Base-by-base conservation (phyloP, 2,329 filamentous ascomycete genomes). In the Amphichorda felina region DNA sequence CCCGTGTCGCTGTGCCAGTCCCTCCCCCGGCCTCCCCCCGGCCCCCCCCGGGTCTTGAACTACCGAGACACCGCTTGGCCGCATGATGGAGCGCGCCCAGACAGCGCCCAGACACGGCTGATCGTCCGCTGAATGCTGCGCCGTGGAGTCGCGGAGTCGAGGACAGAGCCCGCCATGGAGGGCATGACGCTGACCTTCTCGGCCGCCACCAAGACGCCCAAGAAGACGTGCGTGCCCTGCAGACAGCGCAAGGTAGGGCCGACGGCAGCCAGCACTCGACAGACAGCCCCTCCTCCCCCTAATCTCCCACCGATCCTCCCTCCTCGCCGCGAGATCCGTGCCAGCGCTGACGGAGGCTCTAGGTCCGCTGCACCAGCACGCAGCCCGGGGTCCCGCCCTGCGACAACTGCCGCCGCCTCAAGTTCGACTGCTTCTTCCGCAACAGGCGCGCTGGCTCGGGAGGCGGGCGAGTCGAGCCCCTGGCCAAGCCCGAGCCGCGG, bases 381-480 rank as follows among this genome's bases (percentile, higher is more conserved):
- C 11, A 9, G 11, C 25, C 29, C 2, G 31, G 33, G 4, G 30
- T 40, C 2, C 33, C 21, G 5, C 31, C 36, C 5, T 43, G 39
- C 2, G 39, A 36, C 34, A 36, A 36, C 34, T 36, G 34, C 26
- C 27, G n/a, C 16, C 34, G 34, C 27, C 34, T 36, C 27, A 22
- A 26, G 14, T 36, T 36, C 27, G 18, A 30, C 13, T 36, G 34
- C 34, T 16, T 22, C 18, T 36, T 30, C 28, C 34, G 28, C 10
- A 11, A n/a, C n/a, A 24, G 19, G 25, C 27, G 27, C 15, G 34
- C 27, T 10, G 18, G 17, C n/a, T 8, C n/a, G 7, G 32, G 13
- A 5, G 15, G 13, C 4, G 15, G 22, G n/a, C 19, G 32, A 5
- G 34, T 17, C 19, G 26, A 4, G 9, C 14, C 24, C 4, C 4